These are phyloP conservation scores for Plasmodium fragile DNA, from an alignment of 169 alveolate species.

Conservation along the genomic window DNA sequence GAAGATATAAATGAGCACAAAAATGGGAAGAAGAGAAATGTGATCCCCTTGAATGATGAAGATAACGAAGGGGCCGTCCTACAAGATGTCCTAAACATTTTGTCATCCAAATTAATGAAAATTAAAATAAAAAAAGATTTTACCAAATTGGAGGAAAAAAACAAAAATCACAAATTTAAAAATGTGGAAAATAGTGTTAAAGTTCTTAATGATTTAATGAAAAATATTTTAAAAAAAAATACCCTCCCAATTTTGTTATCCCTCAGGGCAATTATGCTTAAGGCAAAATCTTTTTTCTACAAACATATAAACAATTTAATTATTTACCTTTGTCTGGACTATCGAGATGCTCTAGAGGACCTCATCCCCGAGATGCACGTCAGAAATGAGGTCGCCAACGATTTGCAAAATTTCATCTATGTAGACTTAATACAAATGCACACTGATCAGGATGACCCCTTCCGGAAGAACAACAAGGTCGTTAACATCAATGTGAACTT, in stretches of 20 bases:
- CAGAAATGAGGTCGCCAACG: conserved; percentile 28
- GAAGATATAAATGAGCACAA: conserved; percentile 22
- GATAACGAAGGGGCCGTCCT: conserved; percentile 50
- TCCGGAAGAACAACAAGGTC: neutral
- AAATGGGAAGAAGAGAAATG: neutral
- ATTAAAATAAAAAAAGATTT: conserved; percentile 72
- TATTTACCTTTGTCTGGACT: conserved; percentile 55
- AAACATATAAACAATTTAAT: conserved; percentile 36
- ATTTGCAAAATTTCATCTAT: conserved; percentile 33
- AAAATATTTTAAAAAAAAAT: conserved; percentile 68
- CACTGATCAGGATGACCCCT: conserved; percentile 20
- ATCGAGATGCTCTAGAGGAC: conserved; percentile 40
- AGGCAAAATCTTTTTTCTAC: conserved; percentile 51
- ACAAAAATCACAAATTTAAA: conserved; percentile 37
- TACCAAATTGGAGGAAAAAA: conserved; percentile 68
- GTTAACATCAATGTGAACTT: conserved; percentile 30
- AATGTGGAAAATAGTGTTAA: conserved; percentile 74
- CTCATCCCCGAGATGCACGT: conserved; percentile 27
- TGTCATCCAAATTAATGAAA: conserved; percentile 54
- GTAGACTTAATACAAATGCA: conserved; percentile 7
- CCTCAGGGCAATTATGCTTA: conserved; percentile 39
- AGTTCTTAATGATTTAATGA: conserved; percentile 59
- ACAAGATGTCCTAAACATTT: conserved; percentile 37
- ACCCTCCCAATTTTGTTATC: conserved; percentile 61
- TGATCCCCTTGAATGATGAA: conserved; percentile 58